Conservation (phyloP, 1,284 basidiomycete genomes). For the Microbotryomycetes sp. region DNA sequence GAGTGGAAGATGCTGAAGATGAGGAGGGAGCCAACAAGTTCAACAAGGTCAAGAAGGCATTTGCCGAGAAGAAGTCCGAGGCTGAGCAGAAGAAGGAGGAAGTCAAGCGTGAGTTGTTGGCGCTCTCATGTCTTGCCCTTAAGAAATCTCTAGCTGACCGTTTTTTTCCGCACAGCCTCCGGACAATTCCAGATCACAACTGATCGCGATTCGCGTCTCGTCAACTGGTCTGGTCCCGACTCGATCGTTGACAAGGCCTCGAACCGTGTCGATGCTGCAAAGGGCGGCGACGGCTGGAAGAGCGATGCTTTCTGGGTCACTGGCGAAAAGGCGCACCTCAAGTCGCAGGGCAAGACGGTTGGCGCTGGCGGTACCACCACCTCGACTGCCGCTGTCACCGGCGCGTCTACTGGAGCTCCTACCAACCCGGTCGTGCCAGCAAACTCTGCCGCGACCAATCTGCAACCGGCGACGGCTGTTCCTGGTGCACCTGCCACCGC, state of each 20-base stretch:
- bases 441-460: background rate
- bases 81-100: conserved; percentile 40
- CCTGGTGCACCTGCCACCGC: background rate
- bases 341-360: background rate
- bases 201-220: conserved; percentile 53
- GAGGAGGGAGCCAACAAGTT: conserved; percentile 47
- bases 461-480: background rate
- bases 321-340: background rate
- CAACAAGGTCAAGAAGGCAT: conserved; percentile 55
- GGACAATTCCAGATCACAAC: conserved; percentile 26
- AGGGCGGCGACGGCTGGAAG: conserved; percentile 55
- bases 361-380: background rate
- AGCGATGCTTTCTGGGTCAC: conserved; percentile 52
- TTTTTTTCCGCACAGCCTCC: conserved; percentile 2
- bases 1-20: conserved; percentile 61
- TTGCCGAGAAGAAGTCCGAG: conserved; percentile 44
- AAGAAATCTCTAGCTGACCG: background rate
- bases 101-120: conserved; percentile 38
- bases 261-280: conserved; percentile 52
- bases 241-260: conserved; percentile 62
- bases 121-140: background rate
- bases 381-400: background rate
- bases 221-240: conserved; percentile 55
- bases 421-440: background rate
- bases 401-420: background rate